Base-by-base conservation (phyloP, 495 filamentous ascomycete genomes). In the Xeromyces bisporus region DNA sequence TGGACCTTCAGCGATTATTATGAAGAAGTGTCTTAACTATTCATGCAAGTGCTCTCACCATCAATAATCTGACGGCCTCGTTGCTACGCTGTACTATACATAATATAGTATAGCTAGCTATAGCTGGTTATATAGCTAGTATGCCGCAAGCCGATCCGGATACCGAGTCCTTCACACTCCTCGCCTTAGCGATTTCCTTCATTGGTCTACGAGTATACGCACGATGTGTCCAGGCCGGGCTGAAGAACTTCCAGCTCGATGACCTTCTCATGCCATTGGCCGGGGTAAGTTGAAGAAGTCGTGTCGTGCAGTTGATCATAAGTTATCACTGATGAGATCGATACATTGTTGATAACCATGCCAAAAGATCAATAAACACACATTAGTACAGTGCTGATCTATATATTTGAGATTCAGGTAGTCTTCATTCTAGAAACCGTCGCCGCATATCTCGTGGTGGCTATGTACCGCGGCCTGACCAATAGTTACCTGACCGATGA, bases 241-340 rank as follows among this genome's bases (percentile, higher is more conserved):
- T 63, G 6, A 49, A 42, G 28, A 57, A 60, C 10, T 62, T 67
- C 31, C 57, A 65, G 33, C 40, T 57, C 0, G 71, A 76, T 44
- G 71, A 76, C 40, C 73, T 71, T 45, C 38, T 76, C 7, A 74
- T 74, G 68, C 37, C 67, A 10, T 11, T 74, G 14, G 67, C 65
- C 2, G 59, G 56, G 27, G 70, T 71, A 44, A 48, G 60, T 48
- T 11, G 2, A 12, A 4, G 9, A 21, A 21, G 20, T 9, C 9
- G 5, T 21, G 4, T 21, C 20, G 9, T 21, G 4, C 20, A 4
- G 5, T 21, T 21, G 5, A 21, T 9, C 20, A 21, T 4, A 21
- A 21, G 20, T 21, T 21, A 5, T 4, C 20, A 21, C 9, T 21
- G 20, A 4, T 5, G 5, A 9, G 5, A 21, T 5, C 5, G 9